Evolutionary conservation across 2,329 filamentous ascomycete genomes (phyloP), one percentile per base, ranked within the genome.

Genomic region (Metarhizium anisopliae): DNA sequence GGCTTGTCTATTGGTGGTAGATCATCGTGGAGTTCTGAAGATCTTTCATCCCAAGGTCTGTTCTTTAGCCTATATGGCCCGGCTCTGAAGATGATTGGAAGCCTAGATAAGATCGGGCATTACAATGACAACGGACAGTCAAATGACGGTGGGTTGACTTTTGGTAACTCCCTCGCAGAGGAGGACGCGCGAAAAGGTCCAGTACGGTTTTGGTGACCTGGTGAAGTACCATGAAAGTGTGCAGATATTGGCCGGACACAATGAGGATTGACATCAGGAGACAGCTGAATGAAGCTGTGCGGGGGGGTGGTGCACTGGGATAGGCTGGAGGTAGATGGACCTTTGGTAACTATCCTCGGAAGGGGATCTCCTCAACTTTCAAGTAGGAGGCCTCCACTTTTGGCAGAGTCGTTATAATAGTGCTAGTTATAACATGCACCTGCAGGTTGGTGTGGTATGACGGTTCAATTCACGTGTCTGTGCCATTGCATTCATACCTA

Each of bases 101-200:
- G 62, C n/a, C 68, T 71, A 66, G 68, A 71, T 53, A 43, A 56
- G 0, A 58, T 71, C 13, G 70, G 70, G 0, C 38, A 50, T 4
- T 59, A 56, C 2, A 71, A 70, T 40, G 54, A 63, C 38, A 68
- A 68, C 30, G 60, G 57, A 0, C 58, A 63, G 45, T 56, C 36
- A 18, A 43, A 30, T 11, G 36, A 32, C 30, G 29, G 10, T 7
- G 18, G 36, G 2, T 11, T 47, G 5, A 14, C 11, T 7, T 52
- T 56, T 14, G 45, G 40, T 3, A 49, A 56, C 29, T 52, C 56
- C 5, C 14, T 18, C 16, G 53, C 43, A 13, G 55, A 53, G 47
- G 32, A 25, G 13, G n/a, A 32, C 11, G 29, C 54, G 51, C 45
- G 51, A n/a, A 38, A 20, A 36, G 38, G 54, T 3, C 4, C 14